Evolutionary conservation across 306 rosid species (phyloP), one percentile per base, ranked within the genome.

Genomic region (Vicia sativa): DNA sequence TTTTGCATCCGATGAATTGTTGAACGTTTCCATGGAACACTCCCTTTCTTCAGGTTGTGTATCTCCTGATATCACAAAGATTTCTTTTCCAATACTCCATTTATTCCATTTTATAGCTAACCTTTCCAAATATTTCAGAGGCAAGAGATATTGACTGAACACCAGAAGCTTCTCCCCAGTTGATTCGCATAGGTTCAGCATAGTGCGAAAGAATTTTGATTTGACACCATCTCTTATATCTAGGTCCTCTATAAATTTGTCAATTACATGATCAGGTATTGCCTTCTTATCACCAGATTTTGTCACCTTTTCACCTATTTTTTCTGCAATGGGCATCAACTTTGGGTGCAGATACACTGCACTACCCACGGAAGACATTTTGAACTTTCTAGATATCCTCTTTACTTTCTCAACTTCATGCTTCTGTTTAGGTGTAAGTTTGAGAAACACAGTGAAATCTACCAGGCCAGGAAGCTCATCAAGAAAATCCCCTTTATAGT

Each of bases 401-500:
- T 79, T 88, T 11, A 90, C 53, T 23, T 84, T 79, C 38, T 60
- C 76, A 57, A 58, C 76, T 77, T 88, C 93, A 3, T 65, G 77
- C 81, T 77, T 88, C 81, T 88, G 97, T 54, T 54, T 79, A 31
- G 87, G 28, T 38, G 83, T 79, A 52, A 93, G 90, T 55, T 81
- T 93, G 16, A 93, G 80, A 3, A 88, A 73, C 39, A 93, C 86
- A 2, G 96, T 88, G 67, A 86, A 88, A 81, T 93, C 99, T 14
- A 79, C 79, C 3, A 93, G 85, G 43, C 99, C 99, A 18, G 97
- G 99, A 75, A 93, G 99, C 80, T 93, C 99, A 42, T 93, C 99
- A 10, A 93, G 90, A 76, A 87, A 88, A 84, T 93, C 99, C 46
- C 99, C 99, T 82, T 85, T 90, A 34, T 90, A 93, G 49, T 93